A percentile compares a stretch with the other conserved stretches of the same genome.
Conservation (phyloP, 192 early-diverging fungal genomes). For the Allomyces javanicus region DNA sequence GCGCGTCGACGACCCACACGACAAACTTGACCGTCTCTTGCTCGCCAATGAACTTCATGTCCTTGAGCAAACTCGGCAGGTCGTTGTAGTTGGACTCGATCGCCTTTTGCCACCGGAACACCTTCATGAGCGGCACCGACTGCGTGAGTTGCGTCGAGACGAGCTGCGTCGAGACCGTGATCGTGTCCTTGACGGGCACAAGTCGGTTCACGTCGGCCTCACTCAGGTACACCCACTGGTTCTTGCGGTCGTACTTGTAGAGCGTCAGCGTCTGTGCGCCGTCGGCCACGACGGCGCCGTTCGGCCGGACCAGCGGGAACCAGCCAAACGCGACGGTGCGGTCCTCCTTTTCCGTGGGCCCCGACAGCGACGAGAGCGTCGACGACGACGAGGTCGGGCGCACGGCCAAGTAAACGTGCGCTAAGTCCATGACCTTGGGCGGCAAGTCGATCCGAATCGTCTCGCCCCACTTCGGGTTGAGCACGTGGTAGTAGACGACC, state of each 20-base stretch:
- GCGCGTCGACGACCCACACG: constrained; percentile 33
- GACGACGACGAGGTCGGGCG: not conserved
- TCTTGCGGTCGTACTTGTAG: constrained; percentile 34
- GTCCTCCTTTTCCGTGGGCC: constrained; percentile 6
- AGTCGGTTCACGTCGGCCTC: constrained; percentile 1
- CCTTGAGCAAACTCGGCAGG: constrained; percentile 21
- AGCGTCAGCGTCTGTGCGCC: constrained; percentile 30
- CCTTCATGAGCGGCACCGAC: constrained; percentile 33
- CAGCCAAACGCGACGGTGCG: constrained; percentile 41
- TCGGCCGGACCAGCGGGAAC: constrained; percentile 25
- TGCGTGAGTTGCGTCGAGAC: constrained; percentile 49
- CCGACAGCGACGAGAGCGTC: not conserved
- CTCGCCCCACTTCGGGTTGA: not conserved
- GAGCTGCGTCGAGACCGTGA: constrained; percentile 31
- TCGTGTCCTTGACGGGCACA: constrained; percentile 16
- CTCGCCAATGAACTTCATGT: constrained; percentile 35
- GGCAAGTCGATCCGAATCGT: not conserved
- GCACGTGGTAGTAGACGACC: not conserved
- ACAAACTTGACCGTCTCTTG: constrained; percentile 52
- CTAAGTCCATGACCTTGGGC: not conserved
- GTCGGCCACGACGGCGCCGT: constrained; percentile 35
- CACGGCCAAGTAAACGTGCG: not conserved
- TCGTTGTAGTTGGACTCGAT: constrained; percentile 7
- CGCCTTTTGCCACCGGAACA: constrained; percentile 39
- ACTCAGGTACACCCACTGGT: constrained; percentile 3